Evolutionary conservation across 1,139 yeast species (phyloP).

Genomic region (Yamadazyma sp.): DNA sequence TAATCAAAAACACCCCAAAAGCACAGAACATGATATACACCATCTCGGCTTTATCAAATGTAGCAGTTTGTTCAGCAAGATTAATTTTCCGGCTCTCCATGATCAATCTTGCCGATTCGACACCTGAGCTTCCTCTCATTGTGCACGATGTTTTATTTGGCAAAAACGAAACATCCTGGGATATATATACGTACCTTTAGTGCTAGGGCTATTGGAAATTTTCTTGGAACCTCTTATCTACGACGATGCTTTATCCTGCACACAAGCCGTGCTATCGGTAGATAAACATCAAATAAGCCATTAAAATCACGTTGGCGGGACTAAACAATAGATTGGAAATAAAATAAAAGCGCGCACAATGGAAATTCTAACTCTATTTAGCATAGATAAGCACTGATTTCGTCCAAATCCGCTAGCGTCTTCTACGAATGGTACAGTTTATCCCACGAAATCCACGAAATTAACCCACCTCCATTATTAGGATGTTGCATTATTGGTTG

Average conservation of each 20-base stretch:
- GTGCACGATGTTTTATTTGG: too few relatives aligned
- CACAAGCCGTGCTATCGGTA: not conserved
- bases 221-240: not conserved
- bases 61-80: conserved; percentile 13
- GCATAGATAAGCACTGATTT: not conserved
- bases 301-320: not conserved
- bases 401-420: not conserved
- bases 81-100: conserved; percentile 6
- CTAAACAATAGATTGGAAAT: not conserved
- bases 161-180: too few relatives aligned
- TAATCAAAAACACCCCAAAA: conserved; percentile 84
- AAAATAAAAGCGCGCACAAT: not conserved
- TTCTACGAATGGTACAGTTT: too few relatives aligned
- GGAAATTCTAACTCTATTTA: not conserved
- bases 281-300: not conserved
- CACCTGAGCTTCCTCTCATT: conserved; percentile 7
- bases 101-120: conserved; percentile 7
- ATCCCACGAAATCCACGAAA: too few relatives aligned
- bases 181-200: too few relatives aligned
- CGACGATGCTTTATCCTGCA: not conserved
- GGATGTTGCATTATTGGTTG: too few relatives aligned
- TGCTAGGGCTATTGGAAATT: too few relatives aligned
- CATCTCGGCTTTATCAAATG: conserved; percentile 72
- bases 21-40: conserved; percentile 77
- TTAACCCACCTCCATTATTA: too few relatives aligned